phyloP scores from a whole-genome alignment of 257 asterid species.

The Solanum etuberosum region DNA sequence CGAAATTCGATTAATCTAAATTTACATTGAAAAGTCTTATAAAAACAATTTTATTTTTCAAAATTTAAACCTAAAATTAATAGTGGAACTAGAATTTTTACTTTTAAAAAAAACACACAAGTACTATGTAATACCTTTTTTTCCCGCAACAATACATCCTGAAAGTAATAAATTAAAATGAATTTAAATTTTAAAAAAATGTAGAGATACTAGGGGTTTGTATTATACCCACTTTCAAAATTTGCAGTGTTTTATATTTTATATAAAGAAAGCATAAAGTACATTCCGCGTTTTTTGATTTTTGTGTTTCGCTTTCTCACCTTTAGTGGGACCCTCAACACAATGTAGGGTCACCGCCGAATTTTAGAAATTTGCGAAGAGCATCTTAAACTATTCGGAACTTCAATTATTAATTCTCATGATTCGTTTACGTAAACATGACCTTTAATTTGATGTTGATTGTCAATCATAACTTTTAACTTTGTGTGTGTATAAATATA shows the following conservation, averaged over 20 bases:
- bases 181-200: not conserved
- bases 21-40: too few relatives aligned
- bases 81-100: too few relatives aligned
- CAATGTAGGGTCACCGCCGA: not conserved
- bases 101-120: too few relatives aligned
- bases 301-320: not conserved
- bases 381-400: not conserved
- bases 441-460: too few relatives aligned
- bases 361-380: not conserved
- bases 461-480: too few relatives aligned
- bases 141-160: too few relatives aligned
- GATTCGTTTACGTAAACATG: not conserved
- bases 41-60: too few relatives aligned
- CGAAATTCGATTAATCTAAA: accelerated
- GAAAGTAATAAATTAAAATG: too few relatives aligned
- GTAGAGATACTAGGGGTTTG: not conserved
- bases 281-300: not conserved
- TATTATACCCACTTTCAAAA: not conserved
- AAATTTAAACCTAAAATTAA: too few relatives aligned
- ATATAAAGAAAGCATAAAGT: not conserved
- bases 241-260: not conserved
- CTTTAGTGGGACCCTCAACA: not conserved
- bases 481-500: accelerated
- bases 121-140: too few relatives aligned
- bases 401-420: not conserved